Evolutionary conservation across 2,329 filamentous ascomycete genomes (phyloP).

Genomic region (Claviceps citrina): DNA sequence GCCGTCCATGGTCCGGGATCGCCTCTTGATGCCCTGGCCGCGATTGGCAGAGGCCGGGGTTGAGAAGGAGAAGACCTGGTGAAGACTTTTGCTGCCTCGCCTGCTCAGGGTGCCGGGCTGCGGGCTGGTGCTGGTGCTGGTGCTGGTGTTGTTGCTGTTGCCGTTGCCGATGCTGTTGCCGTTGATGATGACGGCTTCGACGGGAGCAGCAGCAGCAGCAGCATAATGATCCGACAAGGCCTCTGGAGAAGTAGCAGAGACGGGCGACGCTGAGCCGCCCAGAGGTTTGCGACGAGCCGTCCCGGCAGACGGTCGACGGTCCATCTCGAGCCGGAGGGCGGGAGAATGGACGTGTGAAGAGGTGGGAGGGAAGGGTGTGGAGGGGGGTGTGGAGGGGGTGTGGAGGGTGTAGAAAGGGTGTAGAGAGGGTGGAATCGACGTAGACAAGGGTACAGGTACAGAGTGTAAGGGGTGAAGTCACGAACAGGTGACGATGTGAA

Average conservation of each 20-base stretch:
- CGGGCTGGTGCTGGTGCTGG: conserved; percentile 14
- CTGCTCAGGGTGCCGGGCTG: conserved; percentile 17
- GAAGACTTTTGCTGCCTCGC: conserved; percentile 20
- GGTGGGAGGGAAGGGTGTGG: conserved; percentile 9
- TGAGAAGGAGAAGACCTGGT: conserved; percentile 23
- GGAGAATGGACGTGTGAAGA: no score
- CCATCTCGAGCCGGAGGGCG: conserved; percentile 18
- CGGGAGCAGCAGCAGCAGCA: conserved; percentile 11
- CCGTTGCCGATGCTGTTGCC: no score
- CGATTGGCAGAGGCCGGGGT: conserved; percentile 15
- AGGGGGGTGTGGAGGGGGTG: conserved; percentile 4
- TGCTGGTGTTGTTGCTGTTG: no score
- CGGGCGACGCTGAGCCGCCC: conserved; percentile 20
- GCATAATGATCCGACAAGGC: conserved; percentile 17
- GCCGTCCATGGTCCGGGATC: conserved; percentile 29
- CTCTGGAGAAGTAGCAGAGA: conserved; percentile 18
- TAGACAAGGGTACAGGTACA: no score
- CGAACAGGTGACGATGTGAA: no score
- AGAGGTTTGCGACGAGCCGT: conserved; percentile 18
- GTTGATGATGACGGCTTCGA: no score
- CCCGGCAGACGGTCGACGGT: conserved; percentile 20
- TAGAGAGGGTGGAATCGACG: no score
- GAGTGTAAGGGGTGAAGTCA: background rate
- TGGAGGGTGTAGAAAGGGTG: background rate
- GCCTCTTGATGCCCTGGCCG: conserved; percentile 22